Evolutionary conservation across 768 basidiomycete species (phyloP), one percentile per base, ranked within the genome.

Genomic region (Calocera cornea): DNA sequence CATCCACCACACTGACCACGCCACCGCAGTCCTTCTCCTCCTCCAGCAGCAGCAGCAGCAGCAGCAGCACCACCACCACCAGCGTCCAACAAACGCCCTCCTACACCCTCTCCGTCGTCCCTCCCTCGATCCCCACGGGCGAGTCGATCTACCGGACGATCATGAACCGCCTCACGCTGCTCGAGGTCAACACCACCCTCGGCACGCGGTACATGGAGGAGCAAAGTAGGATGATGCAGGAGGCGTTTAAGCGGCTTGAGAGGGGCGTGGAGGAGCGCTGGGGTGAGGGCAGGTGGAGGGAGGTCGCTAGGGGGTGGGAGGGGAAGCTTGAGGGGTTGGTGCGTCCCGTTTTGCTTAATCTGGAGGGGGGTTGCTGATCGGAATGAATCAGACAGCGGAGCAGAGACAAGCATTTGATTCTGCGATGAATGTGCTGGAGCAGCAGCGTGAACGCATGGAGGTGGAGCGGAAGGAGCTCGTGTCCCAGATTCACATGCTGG

Each of bases 141-240:
- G 97, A 99, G 75, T 95, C 92, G 1, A 94, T 99, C 70, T 98
- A 97, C 72, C 88, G 93, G 8, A 91, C 88, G 14, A 99, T 98
- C 71, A 95, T 95, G 86, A 95, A 97, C 71, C 87, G 94, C 7
- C 82, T 99, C 12, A 84, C 85, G 1, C 84, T 85, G 5, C 82
- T 98, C 16, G 95, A 98, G 76, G 83, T 83, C 10, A 97, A 95
- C 72, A 89, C 93, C 63, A 91, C 91, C 0, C 80, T 97, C 2
- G 88, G 91, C 49, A 83, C 86, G 24, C 77, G 86, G 19, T 98
- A 97, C 74, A 86, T 97, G 14, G 93, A 94, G 72, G 92, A 95
- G 73, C 95, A 98, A 73, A 89, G 87, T 0, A 76, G 82, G 16
- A 84, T 85, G 34, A 83, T 97, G 22, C 79, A 91, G 2, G 87